These are phyloP conservation scores for Sextonia rubra DNA, from an alignment of 164 flowering plant species.

Conservation along the genomic window DNA sequence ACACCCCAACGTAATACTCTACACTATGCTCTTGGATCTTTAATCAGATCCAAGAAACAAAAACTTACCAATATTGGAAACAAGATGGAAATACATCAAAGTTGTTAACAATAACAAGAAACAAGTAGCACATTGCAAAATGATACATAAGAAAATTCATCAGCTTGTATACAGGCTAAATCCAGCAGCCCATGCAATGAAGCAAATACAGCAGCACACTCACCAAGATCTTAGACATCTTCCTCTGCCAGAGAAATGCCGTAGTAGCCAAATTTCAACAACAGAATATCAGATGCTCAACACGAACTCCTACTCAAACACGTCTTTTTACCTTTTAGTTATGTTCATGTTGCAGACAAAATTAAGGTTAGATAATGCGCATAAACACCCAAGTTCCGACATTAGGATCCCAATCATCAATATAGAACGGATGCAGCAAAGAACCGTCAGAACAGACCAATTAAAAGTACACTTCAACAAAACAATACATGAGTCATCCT, in stretches of 20 bases:
- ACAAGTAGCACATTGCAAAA: not conserved
- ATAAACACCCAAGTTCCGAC: not conserved
- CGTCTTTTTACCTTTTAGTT: not conserved
- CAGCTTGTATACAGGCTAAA: conserved; percentile 9
- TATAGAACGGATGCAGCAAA: not conserved
- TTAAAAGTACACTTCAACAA: not conserved
- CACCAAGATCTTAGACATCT: not conserved
- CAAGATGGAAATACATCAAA: conserved; percentile 2
- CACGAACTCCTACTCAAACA: not conserved
- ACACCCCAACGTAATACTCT: not conserved
- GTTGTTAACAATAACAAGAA: conserved; percentile 8
- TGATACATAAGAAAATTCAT: conserved; percentile 7
- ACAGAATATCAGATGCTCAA: not conserved
- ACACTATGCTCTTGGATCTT: conserved; percentile 3
- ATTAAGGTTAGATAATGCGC: not conserved
- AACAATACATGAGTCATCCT: not conserved
- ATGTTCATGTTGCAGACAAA: not conserved
- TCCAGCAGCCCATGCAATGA: not conserved
- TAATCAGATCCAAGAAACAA: conserved; percentile 3
- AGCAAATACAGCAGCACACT: not conserved
- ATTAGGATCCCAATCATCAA: not conserved
- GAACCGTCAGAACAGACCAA: not conserved
- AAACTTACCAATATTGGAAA: not conserved
- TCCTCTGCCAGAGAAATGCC: not conserved
- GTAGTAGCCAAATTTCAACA: not conserved